Percentiles rank a stretch among this genome's conserved stretches.
These are phyloP conservation scores for Colletotrichum plurivorum DNA, from an alignment of 2,329 filamentous ascomycete species.

Conservation along the genomic window DNA sequence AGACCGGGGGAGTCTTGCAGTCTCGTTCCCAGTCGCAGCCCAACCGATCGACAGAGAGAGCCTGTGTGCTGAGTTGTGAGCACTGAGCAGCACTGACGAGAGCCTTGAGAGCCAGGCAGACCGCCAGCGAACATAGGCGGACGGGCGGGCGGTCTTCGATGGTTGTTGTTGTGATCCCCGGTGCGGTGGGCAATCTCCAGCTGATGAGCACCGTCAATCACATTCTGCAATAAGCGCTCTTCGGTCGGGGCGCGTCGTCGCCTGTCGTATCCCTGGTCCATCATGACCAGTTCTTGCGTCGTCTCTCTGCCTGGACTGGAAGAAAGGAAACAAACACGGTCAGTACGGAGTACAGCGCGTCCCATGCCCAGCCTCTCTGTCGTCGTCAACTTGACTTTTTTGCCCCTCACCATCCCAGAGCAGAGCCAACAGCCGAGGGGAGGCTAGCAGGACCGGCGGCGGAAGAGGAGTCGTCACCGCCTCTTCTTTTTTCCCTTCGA, in stretches of 20 bases:
- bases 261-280: not conserved
- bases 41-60: slow-evolving; percentile 33
- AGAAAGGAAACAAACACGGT: slow-evolving; percentile 3
- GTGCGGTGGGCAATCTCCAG: slow-evolving; percentile 8
- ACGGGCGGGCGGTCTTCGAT: not conserved
- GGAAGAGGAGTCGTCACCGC: slow-evolving; percentile 37
- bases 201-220: slow-evolving; percentile 7
- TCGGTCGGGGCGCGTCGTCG: not conserved
- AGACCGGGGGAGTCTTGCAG: not conserved
- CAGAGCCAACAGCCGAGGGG: slow-evolving; percentile 33
- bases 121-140: not conserved
- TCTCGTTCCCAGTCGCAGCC: slow-evolving; percentile 25
- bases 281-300: not conserved
- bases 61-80: not conserved
- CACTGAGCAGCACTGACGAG: not conserved
- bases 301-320: not conserved
- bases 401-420: slow-evolving; percentile 37
- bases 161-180: not conserved
- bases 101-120: not conserved
- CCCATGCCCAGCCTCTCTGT: slow-evolving; percentile 34
- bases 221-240: slow-evolving; percentile 7
- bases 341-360: slow-evolving; percentile 1
- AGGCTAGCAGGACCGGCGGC: slow-evolving; percentile 28
- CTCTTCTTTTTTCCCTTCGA: slow-evolving; percentile 24
- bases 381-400: slow-evolving; percentile 20